Evolutionary conservation across 176 grass and related monocot species (phyloP).

Genomic region (Raddia distichophylla): DNA sequence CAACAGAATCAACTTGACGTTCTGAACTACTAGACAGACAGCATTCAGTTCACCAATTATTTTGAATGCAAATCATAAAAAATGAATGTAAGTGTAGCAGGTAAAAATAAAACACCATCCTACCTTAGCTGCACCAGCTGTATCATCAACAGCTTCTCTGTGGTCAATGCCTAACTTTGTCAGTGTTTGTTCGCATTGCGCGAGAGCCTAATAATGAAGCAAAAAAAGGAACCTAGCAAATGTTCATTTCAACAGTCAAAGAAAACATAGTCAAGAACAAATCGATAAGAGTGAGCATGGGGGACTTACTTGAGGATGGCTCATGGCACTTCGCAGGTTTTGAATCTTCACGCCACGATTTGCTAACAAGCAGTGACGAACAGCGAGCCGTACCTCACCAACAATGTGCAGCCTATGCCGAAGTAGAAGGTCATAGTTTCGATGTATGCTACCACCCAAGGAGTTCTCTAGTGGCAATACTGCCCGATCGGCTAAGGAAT

Average conservation of each 20-base stretch:
- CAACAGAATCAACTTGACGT: background rate
- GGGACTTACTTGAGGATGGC: slow-evolving; percentile 68
- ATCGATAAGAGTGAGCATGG: background rate
- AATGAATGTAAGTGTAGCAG: background rate
- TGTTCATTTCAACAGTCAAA: background rate
- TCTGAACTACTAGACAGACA: background rate
- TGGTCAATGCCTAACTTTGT: slow-evolving; percentile 65
- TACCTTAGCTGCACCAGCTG: slow-evolving; percentile 84
- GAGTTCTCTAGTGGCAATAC: slow-evolving; percentile 81
- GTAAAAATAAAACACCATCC: background rate
- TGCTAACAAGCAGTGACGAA: slow-evolving; percentile 67
- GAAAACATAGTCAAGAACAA: background rate
- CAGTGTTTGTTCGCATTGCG: slow-evolving; percentile 83
- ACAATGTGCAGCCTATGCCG: slow-evolving; percentile 74
- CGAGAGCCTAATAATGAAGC: slow-evolving; percentile 59
- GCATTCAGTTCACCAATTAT: background rate
- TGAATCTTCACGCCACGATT: slow-evolving; percentile 60
- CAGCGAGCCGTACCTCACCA: slow-evolving; percentile 63
- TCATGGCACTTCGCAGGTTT: slow-evolving; percentile 63
- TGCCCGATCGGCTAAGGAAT: slow-evolving; percentile 58
- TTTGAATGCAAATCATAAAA: background rate
- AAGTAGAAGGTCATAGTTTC: slow-evolving; percentile 85
- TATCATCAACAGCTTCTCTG: slow-evolving; percentile 92
- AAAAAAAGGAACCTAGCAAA: background rate
- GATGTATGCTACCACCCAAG: slow-evolving; percentile 81